Percentiles rank a stretch among this genome's conserved stretches.
Conservation (phyloP, 257 asterid species). For the Paulownia fortunei region DNA sequence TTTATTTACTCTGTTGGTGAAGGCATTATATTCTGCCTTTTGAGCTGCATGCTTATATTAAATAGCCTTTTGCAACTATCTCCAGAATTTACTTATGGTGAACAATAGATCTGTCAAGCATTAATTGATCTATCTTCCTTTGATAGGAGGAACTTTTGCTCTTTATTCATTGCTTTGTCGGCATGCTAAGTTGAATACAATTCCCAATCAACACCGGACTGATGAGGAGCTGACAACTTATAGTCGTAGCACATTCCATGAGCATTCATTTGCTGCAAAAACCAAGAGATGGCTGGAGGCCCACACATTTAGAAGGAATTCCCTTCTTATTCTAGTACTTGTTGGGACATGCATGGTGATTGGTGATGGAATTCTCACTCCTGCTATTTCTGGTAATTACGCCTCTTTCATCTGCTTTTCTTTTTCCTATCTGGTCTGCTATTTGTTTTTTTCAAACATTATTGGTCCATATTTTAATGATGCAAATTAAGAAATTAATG, state of each 20-base stretch:
- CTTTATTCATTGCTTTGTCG: constrained; percentile 70
- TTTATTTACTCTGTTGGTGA: background rate
- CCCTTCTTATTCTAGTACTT: constrained; percentile 65
- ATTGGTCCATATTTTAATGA: background rate
- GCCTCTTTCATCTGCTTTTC: background rate
- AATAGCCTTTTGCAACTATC: background rate
- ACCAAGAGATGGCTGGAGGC: constrained; percentile 81
- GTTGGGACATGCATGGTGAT: constrained; percentile 74
- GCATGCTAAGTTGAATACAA: constrained; percentile 64
- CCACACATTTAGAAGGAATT: constrained; percentile 48
- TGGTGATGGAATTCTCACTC: constrained; percentile 77
- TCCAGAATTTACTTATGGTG: background rate
- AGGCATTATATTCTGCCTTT: background rate
- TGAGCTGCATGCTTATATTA: background rate
- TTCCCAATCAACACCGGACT: constrained; percentile 78
- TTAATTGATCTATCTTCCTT: background rate
- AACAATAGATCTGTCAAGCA: background rate
- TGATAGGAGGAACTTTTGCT: constrained; percentile 66
- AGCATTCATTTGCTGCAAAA: constrained; percentile 69
- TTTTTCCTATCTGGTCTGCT: background rate
- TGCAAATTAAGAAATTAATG: constrained; percentile 1
- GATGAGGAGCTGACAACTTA: constrained; percentile 85
- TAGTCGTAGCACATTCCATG: constrained; percentile 66
- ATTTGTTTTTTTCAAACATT: background rate
- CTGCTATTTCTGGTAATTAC: constrained; percentile 66